phyloP scores from a whole-genome alignment of 768 basidiomycete species.

The Lentinula detonsa region DNA sequence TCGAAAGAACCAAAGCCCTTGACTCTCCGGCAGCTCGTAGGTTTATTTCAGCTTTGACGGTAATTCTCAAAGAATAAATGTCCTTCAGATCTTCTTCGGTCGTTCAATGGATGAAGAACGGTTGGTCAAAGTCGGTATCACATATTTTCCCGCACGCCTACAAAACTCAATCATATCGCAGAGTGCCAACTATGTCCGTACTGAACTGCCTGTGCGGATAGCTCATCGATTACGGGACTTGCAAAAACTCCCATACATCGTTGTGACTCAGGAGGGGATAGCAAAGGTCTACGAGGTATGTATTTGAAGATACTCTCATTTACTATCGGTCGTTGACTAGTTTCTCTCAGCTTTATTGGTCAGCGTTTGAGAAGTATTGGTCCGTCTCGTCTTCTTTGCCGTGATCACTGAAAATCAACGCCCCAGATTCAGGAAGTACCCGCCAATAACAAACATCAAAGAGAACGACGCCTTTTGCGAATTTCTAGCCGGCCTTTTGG shows the following conservation, averaged over 20 bases:
- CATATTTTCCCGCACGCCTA: neutral
- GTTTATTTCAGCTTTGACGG: constrained; percentile 7
- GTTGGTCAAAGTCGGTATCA: constrained; percentile 55
- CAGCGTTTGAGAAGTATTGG: constrained; percentile 74
- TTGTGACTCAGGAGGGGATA: constrained; percentile 81
- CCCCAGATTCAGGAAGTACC: constrained; percentile 66
- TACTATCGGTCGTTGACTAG: neutral
- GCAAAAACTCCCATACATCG: constrained; percentile 80
- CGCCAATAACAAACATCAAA: constrained; percentile 59
- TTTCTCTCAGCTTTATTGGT: constrained; percentile 66
- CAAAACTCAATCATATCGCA: neutral
- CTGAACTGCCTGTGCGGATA: constrained; percentile 82
- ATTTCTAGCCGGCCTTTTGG: constrained; percentile 57
- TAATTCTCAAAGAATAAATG: neutral
- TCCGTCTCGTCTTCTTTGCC: neutral
- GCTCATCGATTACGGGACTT: constrained; percentile 84
- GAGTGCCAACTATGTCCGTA: constrained; percentile 90
- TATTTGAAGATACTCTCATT: neutral
- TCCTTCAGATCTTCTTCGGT: constrained; percentile 73
- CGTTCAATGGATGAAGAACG: constrained; percentile 75
- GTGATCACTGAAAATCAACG: constrained; percentile 7
- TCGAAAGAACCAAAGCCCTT: constrained; percentile 64
- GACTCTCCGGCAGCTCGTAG: constrained; percentile 75
- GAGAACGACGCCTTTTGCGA: constrained; percentile 79
- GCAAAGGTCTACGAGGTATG: constrained; percentile 76